Percentiles rank a stretch among this genome's conserved stretches.
Evolutionary conservation across 805 yeast species (phyloP).

Genomic region (Yarrowia divulgata): DNA sequence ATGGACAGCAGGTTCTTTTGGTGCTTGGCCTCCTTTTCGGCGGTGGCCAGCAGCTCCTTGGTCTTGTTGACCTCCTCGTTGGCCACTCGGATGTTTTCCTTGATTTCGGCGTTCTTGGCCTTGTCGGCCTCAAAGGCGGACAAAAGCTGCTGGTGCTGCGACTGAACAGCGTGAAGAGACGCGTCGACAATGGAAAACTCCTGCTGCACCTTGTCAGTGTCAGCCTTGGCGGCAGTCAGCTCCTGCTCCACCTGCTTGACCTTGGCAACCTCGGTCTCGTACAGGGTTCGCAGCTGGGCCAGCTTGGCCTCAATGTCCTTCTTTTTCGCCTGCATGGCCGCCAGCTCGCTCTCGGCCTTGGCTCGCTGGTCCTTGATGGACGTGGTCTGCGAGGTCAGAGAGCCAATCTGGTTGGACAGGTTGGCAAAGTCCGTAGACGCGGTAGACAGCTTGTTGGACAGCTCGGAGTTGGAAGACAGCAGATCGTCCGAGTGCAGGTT

Average conservation of each 20-base stretch:
- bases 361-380: conserved; percentile 71
- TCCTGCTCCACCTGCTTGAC: conserved; percentile 74
- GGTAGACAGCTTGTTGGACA: conserved; percentile 71
- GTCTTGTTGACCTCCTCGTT: conserved; percentile 72
- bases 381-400: conserved; percentile 77
- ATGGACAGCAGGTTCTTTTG: conserved; percentile 70
- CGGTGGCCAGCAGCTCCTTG: conserved; percentile 61
- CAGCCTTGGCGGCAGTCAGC: conserved; percentile 65
- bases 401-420: conserved; percentile 80
- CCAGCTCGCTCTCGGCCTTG: conserved; percentile 78
- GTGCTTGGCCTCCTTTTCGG: conserved; percentile 63
- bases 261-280: conserved; percentile 79
- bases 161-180: conserved; percentile 71
- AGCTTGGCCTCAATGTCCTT: conserved; percentile 77
- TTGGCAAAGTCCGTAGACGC: conserved; percentile 89
- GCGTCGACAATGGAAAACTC: conserved; percentile 82
- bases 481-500: conserved; percentile 53
- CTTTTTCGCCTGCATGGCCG: conserved; percentile 70
- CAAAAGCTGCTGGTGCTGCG: conserved; percentile 68
- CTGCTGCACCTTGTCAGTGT: conserved; percentile 71
- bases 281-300: conserved; percentile 66
- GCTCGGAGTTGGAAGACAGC: conserved; percentile 59
- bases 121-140: conserved; percentile 70
- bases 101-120: conserved; percentile 66
- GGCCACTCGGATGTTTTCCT: conserved; percentile 69